Evolutionary conservation across 2,329 filamentous ascomycete species (phyloP).

Genomic region (Venturia asperata): DNA sequence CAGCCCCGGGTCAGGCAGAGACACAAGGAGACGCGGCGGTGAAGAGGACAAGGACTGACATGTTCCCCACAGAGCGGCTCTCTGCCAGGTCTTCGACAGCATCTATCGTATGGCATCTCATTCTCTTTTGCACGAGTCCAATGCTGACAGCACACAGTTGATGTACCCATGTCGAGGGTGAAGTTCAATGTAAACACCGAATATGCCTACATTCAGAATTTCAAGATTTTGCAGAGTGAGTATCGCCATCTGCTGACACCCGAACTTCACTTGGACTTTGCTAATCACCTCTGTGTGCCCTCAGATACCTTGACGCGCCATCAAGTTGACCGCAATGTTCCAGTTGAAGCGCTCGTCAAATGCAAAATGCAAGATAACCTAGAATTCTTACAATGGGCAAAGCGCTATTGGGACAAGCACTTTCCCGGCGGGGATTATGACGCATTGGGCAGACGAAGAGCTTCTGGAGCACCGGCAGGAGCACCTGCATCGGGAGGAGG

Average conservation of each 20-base stretch:
- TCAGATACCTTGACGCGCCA: constrained; percentile 78
- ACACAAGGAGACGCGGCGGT: neutral
- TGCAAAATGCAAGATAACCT: constrained; percentile 99
- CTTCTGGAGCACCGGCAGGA: constrained; percentile 52
- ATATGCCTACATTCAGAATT: constrained; percentile 97
- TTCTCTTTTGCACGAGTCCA: constrained; percentile 3
- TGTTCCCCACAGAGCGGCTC: constrained; percentile 61
- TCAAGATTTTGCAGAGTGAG: constrained; percentile 94
- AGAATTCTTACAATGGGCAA: constrained; percentile 95
- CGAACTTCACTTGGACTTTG: neutral
- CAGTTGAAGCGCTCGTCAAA: constrained; percentile 82
- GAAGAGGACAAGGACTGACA: constrained; percentile 19
- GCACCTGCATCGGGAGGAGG: constrained; percentile 50
- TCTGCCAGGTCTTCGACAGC: constrained; percentile 97
- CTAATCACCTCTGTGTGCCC: neutral
- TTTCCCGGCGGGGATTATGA: constrained; percentile 97
- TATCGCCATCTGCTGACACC: constrained; percentile 21
- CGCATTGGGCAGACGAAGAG: constrained; percentile 77
- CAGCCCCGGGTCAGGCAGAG: neutral
- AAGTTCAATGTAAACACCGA: constrained; percentile 98
- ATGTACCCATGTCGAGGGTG: constrained; percentile 90
- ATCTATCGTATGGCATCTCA: constrained; percentile 64
- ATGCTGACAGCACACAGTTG: constrained; percentile 43
- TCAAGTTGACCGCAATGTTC: constrained; percentile 80
- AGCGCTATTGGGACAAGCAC: constrained; percentile 96